A percentile compares a stretch with the other conserved stretches of the same genome.
These are phyloP conservation scores for Phytophthora lateralis DNA, from an alignment of 352 stramenopile genomes.

Conservation along the genomic window DNA sequence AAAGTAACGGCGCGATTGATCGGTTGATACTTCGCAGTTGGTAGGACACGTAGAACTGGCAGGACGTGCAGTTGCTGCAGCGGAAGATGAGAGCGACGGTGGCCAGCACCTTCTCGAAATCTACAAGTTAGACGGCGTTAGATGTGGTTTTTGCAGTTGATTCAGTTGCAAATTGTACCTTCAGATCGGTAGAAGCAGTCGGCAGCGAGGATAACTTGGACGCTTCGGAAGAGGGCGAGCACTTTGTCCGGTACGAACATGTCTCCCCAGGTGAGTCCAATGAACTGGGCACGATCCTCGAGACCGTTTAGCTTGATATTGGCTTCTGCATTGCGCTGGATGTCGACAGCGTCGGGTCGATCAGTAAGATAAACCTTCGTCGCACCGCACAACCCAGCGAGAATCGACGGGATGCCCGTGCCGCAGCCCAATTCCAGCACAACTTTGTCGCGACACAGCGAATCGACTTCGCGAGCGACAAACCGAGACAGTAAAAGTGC, in stretches of 20 bases:
- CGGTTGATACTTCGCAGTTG: constrained; percentile 71
- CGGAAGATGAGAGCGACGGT: constrained; percentile 70
- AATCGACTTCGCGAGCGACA: constrained; percentile 38
- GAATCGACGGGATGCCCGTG: constrained; percentile 67
- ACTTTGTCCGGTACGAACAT: constrained; percentile 38
- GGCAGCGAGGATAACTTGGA: constrained; percentile 61
- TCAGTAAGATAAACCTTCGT: constrained; percentile 60
- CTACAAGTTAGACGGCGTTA: constrained; percentile 28
- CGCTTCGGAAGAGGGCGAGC: constrained; percentile 31
- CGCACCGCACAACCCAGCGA: constrained; percentile 48
- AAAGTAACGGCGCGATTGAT: constrained; percentile 59
- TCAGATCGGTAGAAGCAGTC: constrained; percentile 78
- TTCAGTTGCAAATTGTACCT: constrained; percentile 29
- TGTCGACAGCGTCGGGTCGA: constrained; percentile 48
- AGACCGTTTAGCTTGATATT: constrained; percentile 64
- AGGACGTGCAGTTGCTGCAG: constrained; percentile 35
- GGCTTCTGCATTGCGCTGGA: constrained; percentile 51
- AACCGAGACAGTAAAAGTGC: constrained; percentile 59
- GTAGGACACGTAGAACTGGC: constrained; percentile 64
- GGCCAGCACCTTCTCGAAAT: constrained; percentile 76
- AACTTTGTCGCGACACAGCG: constrained; percentile 42
- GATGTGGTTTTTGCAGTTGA: background rate
- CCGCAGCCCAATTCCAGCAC: constrained; percentile 72
- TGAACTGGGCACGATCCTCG: constrained; percentile 34
- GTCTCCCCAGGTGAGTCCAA: constrained; percentile 57